Percentiles rank a stretch among this genome's conserved stretches.
These are phyloP conservation scores for Colletotrichum aenigma DNA, from an alignment of 2,329 filamentous ascomycete genomes.

Conservation along the genomic window DNA sequence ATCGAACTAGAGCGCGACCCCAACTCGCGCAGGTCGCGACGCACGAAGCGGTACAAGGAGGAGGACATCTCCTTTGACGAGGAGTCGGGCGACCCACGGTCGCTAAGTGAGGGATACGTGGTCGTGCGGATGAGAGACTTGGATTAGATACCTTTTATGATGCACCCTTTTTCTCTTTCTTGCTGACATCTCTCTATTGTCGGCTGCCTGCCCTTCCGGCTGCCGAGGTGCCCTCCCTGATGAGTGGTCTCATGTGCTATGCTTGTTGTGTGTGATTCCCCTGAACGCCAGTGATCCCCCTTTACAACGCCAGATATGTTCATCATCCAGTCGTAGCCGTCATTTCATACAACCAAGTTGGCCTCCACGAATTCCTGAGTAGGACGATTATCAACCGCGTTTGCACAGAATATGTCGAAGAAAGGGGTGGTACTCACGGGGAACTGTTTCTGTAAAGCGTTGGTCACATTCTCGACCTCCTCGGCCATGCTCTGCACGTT, in stretches of 20 bases:
- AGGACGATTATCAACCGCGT: not conserved
- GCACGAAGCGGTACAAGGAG: conserved; percentile 37
- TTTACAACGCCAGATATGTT: conserved; percentile 3
- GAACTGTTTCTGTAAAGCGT: conserved; percentile 79
- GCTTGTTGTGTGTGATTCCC: conserved; percentile 5
- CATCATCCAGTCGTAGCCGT: not conserved
- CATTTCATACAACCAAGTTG: conserved; percentile 48
- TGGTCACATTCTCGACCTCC: conserved; percentile 86
- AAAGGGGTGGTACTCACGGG: conserved; percentile 54
- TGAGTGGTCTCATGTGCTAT: conserved; percentile 11
- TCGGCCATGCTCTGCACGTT: conserved; percentile 88
- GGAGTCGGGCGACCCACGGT: conserved; percentile 50
- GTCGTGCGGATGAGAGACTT: conserved; percentile 57
- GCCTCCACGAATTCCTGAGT: conserved; percentile 60
- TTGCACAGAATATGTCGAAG: conserved; percentile 16
- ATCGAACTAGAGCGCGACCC: conserved; percentile 12
- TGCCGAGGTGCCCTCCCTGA: not conserved
- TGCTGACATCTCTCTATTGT: not conserved
- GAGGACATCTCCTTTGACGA: conserved; percentile 49
- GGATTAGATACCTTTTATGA: conserved; percentile 38
- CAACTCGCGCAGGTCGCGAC: conserved; percentile 24
- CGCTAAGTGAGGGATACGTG: conserved; percentile 57
- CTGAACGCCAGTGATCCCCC: conserved; percentile 4
- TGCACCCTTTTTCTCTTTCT: not conserved
- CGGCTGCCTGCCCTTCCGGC: not conserved